phyloP scores from a whole-genome alignment of 2,329 filamentous ascomycete genomes.

The Daldinia sp. region DNA sequence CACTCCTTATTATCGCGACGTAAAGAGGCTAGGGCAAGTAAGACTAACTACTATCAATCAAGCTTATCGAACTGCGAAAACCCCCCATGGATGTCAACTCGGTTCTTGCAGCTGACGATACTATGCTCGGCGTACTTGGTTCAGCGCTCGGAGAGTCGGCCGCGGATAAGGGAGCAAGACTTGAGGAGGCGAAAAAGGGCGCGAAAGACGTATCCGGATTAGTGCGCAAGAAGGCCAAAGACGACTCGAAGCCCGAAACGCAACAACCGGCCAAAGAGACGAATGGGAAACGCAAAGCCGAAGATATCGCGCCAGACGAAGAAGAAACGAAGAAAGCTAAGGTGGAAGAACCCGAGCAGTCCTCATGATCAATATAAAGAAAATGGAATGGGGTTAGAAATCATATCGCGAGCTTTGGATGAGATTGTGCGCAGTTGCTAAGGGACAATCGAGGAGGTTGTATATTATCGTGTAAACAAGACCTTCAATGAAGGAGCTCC shows the following conservation, averaged over 20 bases:
- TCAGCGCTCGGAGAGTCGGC: slow-evolving; percentile 69
- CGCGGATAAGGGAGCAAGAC: slow-evolving; percentile 66
- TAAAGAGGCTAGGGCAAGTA: slow-evolving; percentile 20
- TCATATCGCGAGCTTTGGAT: background rate
- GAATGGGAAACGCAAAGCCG: slow-evolving; percentile 56
- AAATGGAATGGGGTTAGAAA: background rate
- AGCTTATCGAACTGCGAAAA: slow-evolving; percentile 74
- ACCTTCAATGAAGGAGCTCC: background rate
- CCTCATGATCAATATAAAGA: background rate
- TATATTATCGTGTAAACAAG: slow-evolving; percentile 21
- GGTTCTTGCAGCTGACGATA: slow-evolving; percentile 60
- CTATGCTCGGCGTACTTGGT: slow-evolving; percentile 68
- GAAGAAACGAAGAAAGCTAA: slow-evolving; percentile 51
- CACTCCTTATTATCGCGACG: slow-evolving; percentile 34
- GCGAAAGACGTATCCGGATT: slow-evolving; percentile 79
- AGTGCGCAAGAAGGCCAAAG: slow-evolving; percentile 70
- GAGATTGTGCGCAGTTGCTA: background rate
- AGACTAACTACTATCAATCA: slow-evolving; percentile 31
- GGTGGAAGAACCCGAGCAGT: slow-evolving; percentile 42
- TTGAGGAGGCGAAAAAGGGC: slow-evolving; percentile 76
- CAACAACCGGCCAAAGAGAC: slow-evolving; percentile 42
- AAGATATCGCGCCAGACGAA: slow-evolving; percentile 45
- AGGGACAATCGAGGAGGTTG: background rate
- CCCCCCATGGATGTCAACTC: slow-evolving; percentile 67
- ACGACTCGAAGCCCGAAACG: slow-evolving; percentile 44